Base-by-base conservation (phyloP, 2,329 filamentous ascomycete species). In the Xylaria sp. region DNA sequence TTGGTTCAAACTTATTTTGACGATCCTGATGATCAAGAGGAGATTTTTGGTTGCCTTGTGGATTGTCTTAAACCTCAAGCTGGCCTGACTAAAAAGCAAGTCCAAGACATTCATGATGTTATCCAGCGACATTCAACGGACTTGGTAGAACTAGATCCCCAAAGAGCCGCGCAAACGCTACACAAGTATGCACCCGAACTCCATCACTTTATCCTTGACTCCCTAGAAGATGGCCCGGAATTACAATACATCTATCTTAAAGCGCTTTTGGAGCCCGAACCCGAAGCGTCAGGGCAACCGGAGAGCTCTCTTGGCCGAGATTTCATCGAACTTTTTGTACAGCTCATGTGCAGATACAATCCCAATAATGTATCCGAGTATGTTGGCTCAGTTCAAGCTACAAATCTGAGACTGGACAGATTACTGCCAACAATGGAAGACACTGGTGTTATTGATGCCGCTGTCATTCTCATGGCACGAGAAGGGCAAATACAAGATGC, bases 401-500 rank as follows among this genome's bases (percentile, higher is more conserved):
- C 91, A 11, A 90, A 97, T 75, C 81, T 99, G 31, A 87, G 89
- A 27, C 85, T 99, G 0, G 92, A 96, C 13, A 86, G 89, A 59
- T 85, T 99, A 0, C 84, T 99, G 7, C 94, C 94, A 3, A 90
- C 90, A 0, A 93, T 99, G 84, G 96, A 99, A 78, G 88, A 91
- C 69, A 94, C 90, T 47, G 94, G 94, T 0, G 92, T 96, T 5
- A 89, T 99, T 51, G 96, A 99, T 81, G 96, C 94, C 4, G 95
- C 94, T 0, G 92, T 99, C 6, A 89, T 97, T 1, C 84, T 99
- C 10, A 91, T 99, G 85, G 93, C 93, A 44, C 88, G 93, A 65
- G 94, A 97, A 76, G 96, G 96, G 0, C 89, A 96, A 74, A 86
- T 95, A 13, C 87, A 88, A 67, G 87, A 91, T 73, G 96, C 94